Evolutionary conservation across 2,329 filamentous ascomycete species (phyloP).

Genomic region (Colletotrichum magnum): DNA sequence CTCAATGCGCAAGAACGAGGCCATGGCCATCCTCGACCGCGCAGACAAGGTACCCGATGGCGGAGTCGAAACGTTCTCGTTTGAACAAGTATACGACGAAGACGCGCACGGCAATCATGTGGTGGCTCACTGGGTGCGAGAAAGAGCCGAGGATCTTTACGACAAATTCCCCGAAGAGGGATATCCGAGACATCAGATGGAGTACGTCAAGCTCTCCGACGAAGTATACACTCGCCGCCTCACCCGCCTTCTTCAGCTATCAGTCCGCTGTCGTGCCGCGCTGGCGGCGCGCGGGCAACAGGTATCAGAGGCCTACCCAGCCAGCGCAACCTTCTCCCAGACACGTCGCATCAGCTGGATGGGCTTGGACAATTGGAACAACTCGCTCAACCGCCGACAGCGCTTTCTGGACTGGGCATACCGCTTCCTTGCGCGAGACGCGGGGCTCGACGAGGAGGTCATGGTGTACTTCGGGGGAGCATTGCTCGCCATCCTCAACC

Average conservation of each 20-base stretch:
- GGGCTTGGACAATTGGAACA: constrained; percentile 10
- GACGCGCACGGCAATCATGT: no score
- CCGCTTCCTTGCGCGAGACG: constrained; percentile 27
- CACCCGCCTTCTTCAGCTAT: background rate
- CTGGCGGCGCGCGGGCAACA: background rate
- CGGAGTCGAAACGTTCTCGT: no score
- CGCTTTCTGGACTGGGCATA: constrained; percentile 21
- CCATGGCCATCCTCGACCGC: constrained; percentile 5
- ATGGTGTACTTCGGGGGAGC: constrained; percentile 26
- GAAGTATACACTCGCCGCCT: background rate
- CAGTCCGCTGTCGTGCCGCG: background rate
- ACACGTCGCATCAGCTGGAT: constrained; percentile 2
- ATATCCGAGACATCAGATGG: constrained; percentile 5
- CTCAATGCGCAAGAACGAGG: constrained; percentile 33
- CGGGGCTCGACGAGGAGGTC: constrained; percentile 28
- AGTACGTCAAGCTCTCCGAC: constrained; percentile 5
- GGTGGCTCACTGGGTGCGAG: no score
- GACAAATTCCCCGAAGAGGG: background rate
- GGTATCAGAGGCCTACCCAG: constrained; percentile 5
- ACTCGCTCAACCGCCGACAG: constrained; percentile 5
- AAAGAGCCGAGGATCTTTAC: background rate
- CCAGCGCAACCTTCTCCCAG: background rate
- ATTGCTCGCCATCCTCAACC: constrained; percentile 35
- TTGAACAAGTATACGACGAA: no score
- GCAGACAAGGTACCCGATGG: background rate